phyloP scores from a whole-genome alignment of 1,139 yeast species.

The Yamadazyma oceani region DNA sequence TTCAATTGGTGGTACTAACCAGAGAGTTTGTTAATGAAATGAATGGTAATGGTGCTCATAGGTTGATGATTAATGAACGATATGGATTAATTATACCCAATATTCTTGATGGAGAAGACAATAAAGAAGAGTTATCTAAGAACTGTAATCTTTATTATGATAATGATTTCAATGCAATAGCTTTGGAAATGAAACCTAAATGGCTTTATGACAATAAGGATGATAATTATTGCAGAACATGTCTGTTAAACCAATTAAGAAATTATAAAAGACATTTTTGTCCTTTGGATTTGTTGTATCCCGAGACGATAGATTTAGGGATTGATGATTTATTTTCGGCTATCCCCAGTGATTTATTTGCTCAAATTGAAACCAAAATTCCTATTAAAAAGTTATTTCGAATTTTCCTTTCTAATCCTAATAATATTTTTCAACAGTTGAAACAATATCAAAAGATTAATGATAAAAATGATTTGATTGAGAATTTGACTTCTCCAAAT shows the following conservation, averaged over 20 bases:
- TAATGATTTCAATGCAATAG: conserved; percentile 26
- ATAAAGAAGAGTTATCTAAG: conserved; percentile 30
- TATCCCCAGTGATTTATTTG: conserved; percentile 24
- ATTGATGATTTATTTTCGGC: conserved; percentile 33
- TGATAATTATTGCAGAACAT: conserved; percentile 45
- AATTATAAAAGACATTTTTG: conserved; percentile 42
- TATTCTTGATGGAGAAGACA: conserved; percentile 35
- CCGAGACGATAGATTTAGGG: conserved; percentile 33
- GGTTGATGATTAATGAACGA: conserved; percentile 36
- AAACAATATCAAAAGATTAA: conserved; percentile 38
- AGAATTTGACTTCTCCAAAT: conserved; percentile 31
- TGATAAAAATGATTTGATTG: conserved; percentile 34
- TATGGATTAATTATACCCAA: conserved; percentile 46
- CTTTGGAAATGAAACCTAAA: conserved; percentile 47
- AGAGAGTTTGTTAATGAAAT: conserved; percentile 33
- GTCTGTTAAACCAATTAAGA: conserved; percentile 41
- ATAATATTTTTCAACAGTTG: conserved; percentile 40
- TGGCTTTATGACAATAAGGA: conserved; percentile 45
- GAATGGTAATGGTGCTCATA: conserved; percentile 26
- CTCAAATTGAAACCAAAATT: conserved; percentile 23
- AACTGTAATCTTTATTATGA: conserved; percentile 36
- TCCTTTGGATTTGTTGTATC: conserved; percentile 41
- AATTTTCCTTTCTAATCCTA: conserved; percentile 28
- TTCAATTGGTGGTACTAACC: conserved; percentile 39
- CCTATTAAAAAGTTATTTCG: conserved; percentile 32